Percentiles rank a stretch among this genome's conserved stretches.
These are phyloP conservation scores for Exophiala alcalophila DNA, from an alignment of 2,329 filamentous ascomycete genomes.

Conservation along the genomic window DNA sequence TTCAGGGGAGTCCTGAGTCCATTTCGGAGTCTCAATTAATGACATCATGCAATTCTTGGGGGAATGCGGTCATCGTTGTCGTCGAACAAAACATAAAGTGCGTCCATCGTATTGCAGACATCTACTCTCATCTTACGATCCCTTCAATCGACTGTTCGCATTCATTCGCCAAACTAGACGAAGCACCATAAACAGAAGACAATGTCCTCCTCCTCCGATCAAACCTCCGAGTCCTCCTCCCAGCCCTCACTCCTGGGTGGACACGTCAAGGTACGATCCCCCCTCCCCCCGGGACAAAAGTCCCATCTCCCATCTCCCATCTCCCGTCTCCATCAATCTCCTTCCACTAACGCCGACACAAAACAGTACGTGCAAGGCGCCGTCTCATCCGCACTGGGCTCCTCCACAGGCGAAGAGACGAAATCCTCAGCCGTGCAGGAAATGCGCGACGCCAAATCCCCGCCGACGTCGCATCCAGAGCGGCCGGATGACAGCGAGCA, in stretches of 20 bases:
- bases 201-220: slow-evolving; percentile 4
- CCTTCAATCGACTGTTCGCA: too few species aligned
- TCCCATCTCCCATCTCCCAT: neutral
- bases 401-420: slow-evolving; percentile 27
- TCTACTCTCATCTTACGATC: too few species aligned
- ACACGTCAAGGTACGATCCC: slow-evolving; percentile 24
- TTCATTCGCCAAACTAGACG: too few species aligned
- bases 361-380: slow-evolving; percentile 30
- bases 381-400: slow-evolving; percentile 26
- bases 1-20: too few species aligned
- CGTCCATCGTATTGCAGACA: too few species aligned
- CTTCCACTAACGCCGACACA: neutral
- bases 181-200: too few species aligned
- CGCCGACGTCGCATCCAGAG: slow-evolving; percentile 8
- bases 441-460: slow-evolving; percentile 26
- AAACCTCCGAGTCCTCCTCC: slow-evolving; percentile 20
- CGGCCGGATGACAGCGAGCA: slow-evolving; percentile 5
- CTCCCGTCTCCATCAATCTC: neutral
- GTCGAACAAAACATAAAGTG: too few species aligned
- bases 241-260: slow-evolving; percentile 27
- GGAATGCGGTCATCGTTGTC: too few species aligned
- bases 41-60: too few species aligned
- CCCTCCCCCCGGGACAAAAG: too few species aligned
- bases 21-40: too few species aligned
- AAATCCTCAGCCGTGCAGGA: slow-evolving; percentile 27